Evolutionary conservation across 2,329 filamentous ascomycete genomes (phyloP).

Genomic region (Chrysoporthe cubensis): DNA sequence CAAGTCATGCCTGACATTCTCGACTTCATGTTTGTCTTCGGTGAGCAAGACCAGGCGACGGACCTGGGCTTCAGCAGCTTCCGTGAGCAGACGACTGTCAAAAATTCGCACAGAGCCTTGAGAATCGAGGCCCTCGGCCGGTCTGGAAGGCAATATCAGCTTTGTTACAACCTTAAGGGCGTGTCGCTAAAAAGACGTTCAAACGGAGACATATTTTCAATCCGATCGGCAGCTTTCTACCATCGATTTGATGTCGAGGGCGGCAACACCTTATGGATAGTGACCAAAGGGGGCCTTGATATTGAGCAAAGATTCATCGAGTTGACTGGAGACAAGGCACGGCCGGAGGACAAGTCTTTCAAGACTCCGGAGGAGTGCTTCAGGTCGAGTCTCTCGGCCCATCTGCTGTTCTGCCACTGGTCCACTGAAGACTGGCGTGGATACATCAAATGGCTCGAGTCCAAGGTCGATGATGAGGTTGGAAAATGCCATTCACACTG

Average conservation of each 20-base stretch:
- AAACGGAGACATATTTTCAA: neutral
- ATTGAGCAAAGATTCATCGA: slow-evolving; percentile 38
- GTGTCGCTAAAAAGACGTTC: slow-evolving; percentile 9
- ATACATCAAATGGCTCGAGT: slow-evolving; percentile 43
- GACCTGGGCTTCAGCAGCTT: slow-evolving; percentile 44
- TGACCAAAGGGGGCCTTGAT: slow-evolving; percentile 11
- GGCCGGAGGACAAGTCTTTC: slow-evolving; percentile 40
- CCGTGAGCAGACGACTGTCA: slow-evolving; percentile 38
- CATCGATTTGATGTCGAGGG: neutral
- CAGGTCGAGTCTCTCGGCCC: slow-evolving; percentile 40
- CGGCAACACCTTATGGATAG: neutral
- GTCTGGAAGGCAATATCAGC: slow-evolving; percentile 41
- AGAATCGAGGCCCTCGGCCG: slow-evolving; percentile 34
- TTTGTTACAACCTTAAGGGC: slow-evolving; percentile 48
- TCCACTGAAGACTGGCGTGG: slow-evolving; percentile 45
- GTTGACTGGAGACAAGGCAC: slow-evolving; percentile 37
- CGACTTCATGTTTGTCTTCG: slow-evolving; percentile 45
- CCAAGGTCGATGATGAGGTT: slow-evolving; percentile 30
- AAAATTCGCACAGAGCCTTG: slow-evolving; percentile 23
- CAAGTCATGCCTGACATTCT: slow-evolving; percentile 46
- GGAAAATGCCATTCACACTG: neutral
- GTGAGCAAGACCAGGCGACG: slow-evolving; percentile 35
- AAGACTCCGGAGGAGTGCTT: slow-evolving; percentile 40
- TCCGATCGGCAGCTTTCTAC: neutral
- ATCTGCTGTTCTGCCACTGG: slow-evolving; percentile 46